Percentiles rank a stretch among this genome's conserved stretches.
Conservation (phyloP, 805 yeast genomes). For the Saccharomycopsis sp. region DNA sequence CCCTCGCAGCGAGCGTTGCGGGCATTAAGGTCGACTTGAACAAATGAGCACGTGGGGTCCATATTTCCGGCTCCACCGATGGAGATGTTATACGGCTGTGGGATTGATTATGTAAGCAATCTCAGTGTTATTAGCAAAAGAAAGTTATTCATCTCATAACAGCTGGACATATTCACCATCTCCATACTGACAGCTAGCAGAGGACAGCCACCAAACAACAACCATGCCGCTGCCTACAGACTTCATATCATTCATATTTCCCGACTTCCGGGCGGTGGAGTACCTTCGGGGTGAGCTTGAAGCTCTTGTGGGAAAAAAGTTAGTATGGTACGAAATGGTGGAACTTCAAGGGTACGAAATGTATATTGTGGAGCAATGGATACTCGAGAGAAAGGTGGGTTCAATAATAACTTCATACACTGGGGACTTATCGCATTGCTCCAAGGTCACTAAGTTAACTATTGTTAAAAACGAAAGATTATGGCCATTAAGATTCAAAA, state of each 20-base stretch:
- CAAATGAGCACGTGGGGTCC: too few relatives aligned
- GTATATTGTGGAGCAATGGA: slow-evolving; percentile 95
- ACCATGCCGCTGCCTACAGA: background rate
- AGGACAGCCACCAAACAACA: too few relatives aligned
- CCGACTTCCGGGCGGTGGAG: slow-evolving; percentile 19
- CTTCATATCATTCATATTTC: slow-evolving; percentile 11
- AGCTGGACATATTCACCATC: too few relatives aligned
- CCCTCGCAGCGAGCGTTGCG: too few relatives aligned
- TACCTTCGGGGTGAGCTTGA: slow-evolving; percentile 13
- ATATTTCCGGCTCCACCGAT: too few relatives aligned
- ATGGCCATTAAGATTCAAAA: slow-evolving; percentile 44
- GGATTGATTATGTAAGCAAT: too few relatives aligned
- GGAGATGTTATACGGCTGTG: too few relatives aligned
- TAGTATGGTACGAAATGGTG: slow-evolving; percentile 7
- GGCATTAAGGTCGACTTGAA: too few relatives aligned
- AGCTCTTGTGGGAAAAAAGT: slow-evolving; percentile 4
- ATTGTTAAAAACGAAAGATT: slow-evolving; percentile 38
- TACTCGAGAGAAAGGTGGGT: slow-evolving; percentile 59
- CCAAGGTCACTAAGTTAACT: slow-evolving; percentile 54
- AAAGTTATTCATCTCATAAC: too few relatives aligned
- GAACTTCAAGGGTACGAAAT: slow-evolving; percentile 66
- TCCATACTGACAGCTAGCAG: too few relatives aligned
- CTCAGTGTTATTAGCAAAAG: too few relatives aligned
- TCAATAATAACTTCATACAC: slow-evolving; percentile 76
- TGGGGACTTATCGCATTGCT: slow-evolving; percentile 65